These are phyloP conservation scores for Colletotrichum karsti DNA, from an alignment of 2,329 filamentous ascomycete species.

Conservation along the genomic window DNA sequence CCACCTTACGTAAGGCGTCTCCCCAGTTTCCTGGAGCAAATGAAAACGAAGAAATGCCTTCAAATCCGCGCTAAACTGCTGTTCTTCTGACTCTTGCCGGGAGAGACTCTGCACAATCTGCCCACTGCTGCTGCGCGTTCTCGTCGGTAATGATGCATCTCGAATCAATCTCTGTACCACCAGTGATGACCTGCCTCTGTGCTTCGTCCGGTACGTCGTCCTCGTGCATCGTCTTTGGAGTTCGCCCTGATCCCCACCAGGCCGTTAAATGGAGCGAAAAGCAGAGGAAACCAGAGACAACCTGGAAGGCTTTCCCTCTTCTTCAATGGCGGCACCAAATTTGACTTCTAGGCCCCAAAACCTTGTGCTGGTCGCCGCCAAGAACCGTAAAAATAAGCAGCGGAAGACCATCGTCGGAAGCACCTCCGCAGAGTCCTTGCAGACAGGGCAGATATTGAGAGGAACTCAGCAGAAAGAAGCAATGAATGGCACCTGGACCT, in stretches of 20 bases:
- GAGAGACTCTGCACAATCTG: background rate
- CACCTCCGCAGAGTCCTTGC: background rate
- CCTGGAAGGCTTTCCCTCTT: background rate
- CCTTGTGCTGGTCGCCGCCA: background rate
- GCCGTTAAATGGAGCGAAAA: background rate
- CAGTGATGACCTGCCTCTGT: conserved; percentile 11
- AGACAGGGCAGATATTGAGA: background rate
- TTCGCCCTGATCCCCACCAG: background rate
- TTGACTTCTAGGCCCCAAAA: background rate
- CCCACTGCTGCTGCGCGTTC: background rate
- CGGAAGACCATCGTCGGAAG: background rate
- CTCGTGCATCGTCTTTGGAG: conserved; percentile 1
- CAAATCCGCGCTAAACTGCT: conserved; percentile 8
- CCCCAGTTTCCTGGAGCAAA: conserved; percentile 12
- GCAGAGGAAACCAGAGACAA: background rate
- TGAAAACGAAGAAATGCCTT: conserved; percentile 9
- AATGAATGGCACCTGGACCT: background rate
- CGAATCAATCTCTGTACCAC: conserved; percentile 12
- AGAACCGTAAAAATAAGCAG: conserved; percentile 12
- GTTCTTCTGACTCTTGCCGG: background rate
- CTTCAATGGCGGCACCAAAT: background rate
- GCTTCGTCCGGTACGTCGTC: background rate
- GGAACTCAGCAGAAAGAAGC: background rate
- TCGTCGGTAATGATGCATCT: background rate
- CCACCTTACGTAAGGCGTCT: conserved; percentile 18